Percentiles rank a stretch among this genome's conserved stretches.
These are phyloP conservation scores for Glycine tomentella DNA, from an alignment of 306 rosid species.

Conservation along the genomic window DNA sequence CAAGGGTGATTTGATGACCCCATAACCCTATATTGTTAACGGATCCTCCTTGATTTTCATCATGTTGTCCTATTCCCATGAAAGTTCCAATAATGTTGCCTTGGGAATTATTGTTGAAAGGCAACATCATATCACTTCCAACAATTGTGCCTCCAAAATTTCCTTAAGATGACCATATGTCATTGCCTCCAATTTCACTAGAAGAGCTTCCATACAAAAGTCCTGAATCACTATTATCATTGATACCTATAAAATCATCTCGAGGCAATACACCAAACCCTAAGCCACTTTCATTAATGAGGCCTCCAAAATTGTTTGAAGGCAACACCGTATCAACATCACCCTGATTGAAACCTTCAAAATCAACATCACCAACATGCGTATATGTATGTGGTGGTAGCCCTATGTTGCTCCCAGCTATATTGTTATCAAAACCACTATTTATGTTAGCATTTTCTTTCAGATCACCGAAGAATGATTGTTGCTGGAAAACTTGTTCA, in stretches of 20 bases:
- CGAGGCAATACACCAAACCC: neutral
- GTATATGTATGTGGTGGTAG: too few relatives aligned
- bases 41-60: neutral
- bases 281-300: neutral
- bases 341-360: too few relatives aligned
- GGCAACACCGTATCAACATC: neutral
- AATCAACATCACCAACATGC: too few relatives aligned
- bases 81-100: neutral
- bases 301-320: neutral
- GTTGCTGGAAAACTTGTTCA: neutral
- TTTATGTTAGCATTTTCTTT: neutral
- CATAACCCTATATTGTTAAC: neutral
- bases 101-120: neutral
- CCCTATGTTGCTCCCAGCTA: too few relatives aligned
- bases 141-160: neutral
- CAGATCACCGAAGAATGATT: neutral
- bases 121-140: neutral
- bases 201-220: neutral
- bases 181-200: conserved; percentile 2
- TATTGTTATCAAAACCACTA: neutral
- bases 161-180: neutral
- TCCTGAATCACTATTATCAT: neutral
- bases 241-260: neutral
- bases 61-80: neutral
- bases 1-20: neutral